A percentile compares a stretch with the other conserved stretches of the same genome.
phyloP scores from a whole-genome alignment of 139 green algal genomes.

The Chlamydomonas applanata region DNA sequence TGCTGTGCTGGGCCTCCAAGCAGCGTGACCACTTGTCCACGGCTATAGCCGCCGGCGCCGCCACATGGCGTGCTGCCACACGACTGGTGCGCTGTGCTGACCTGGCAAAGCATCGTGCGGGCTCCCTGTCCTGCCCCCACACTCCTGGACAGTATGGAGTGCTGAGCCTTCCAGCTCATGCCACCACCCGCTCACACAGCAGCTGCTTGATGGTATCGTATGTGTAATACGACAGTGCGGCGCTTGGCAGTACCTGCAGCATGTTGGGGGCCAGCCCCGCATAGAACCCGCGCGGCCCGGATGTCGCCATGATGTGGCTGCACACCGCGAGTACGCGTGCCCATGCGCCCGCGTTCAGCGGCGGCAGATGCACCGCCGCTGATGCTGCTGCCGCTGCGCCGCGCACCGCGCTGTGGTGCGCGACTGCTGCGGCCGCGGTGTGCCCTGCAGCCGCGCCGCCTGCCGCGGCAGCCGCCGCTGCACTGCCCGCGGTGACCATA shows the following conservation, averaged over 20 bases:
- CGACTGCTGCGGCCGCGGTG: not conserved
- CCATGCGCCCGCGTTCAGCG: not conserved
- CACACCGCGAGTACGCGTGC: constrained; percentile 18
- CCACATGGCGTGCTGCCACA: too few species aligned
- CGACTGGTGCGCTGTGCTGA: too few species aligned
- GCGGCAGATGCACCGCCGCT: not conserved
- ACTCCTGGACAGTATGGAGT: too few species aligned
- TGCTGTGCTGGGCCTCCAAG: too few species aligned
- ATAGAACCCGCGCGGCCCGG: constrained; percentile 53
- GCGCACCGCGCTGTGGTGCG: not conserved
- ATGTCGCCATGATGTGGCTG: constrained; percentile 21
- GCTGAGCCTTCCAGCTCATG: too few species aligned
- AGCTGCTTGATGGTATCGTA: constrained; percentile 58
- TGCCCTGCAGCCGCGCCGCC: not conserved
- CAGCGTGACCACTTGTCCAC: too few species aligned
- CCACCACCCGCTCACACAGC: too few species aligned
- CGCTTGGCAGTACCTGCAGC: constrained; percentile 58
- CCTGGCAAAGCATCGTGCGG: too few species aligned
- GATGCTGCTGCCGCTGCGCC: not conserved
- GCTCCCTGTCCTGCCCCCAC: too few species aligned
- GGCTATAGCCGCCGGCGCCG: too few species aligned
- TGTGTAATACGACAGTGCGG: constrained; percentile 59
- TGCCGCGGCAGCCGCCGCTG: constrained; percentile 9
- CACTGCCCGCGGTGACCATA: constrained; percentile 29
- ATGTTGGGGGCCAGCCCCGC: constrained; percentile 50